Base-by-base conservation (phyloP, 2,329 filamentous ascomycete species). In the Aspergillus carbonarius region DNA sequence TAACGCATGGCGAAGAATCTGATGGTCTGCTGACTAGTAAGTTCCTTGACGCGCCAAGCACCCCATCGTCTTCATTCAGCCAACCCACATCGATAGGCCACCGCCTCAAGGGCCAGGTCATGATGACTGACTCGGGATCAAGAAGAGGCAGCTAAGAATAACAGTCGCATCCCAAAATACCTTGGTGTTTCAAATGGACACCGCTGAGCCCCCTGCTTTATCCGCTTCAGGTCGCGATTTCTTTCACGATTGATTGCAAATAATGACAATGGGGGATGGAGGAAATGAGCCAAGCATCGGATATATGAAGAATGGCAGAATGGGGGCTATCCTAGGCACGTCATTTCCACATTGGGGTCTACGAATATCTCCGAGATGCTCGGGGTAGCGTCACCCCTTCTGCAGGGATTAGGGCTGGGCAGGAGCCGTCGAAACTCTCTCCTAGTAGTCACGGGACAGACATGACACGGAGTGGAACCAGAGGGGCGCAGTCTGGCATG, bases 11-110 rank as follows among this genome's bases (percentile, higher is more conserved):
- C 39, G 18, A 23, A 42, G 39, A 42, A 10, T 27, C 15, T 47
- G 51, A 53, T 18, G 50, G 58, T 60, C 59, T 60, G 58, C 54
- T 59, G 54, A 61, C 59, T 54, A 25, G 37, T 18, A 25, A 48
- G 27, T 15, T 3, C n/a, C 25, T 13, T 30, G 44, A 48, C 27
- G n/a, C n/a, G 44, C 44, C 44, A 48, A 48, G 44, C 7, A 18
- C 35, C 17, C 51, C n/a, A 9, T 18, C 23, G 20, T 27, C 37
- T 44, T 13, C n/a, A 27, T 42, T 30, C 27, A 42, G 15, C 37
- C 25, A 15, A 42, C 37, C 25, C 30, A 48, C 23, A 32, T 17
- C 18, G 44, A 27, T 48, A 13, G n/a, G 23, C 17, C 25, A 6
- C 23, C 25, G 25, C 44, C 15, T 48, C 23, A n/a, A 27, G 44